phyloP scores from a whole-genome alignment of 306 rosid species.

The Prunus campanulata region DNA sequence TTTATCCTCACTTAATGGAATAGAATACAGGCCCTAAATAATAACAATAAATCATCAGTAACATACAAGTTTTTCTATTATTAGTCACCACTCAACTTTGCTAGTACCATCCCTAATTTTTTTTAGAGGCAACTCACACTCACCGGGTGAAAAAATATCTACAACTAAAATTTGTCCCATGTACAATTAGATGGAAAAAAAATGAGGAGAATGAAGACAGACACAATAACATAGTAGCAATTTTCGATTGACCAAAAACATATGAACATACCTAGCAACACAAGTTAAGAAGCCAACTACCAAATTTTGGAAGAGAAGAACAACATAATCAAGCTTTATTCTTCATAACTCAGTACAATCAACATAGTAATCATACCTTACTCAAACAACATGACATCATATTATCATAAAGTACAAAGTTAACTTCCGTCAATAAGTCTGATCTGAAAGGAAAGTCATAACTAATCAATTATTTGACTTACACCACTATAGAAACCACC shows the following conservation, averaged over 20 bases:
- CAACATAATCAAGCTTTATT: not conserved
- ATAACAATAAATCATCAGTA: not conserved
- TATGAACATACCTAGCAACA: not conserved
- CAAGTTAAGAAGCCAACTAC: not conserved
- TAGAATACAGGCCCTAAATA: not conserved
- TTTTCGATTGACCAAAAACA: not conserved
- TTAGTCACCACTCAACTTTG: not conserved
- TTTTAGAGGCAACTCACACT: not conserved
- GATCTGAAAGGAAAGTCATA: not conserved
- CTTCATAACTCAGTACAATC: not conserved
- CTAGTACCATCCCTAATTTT: not conserved
- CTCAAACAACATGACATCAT: slow-evolving; percentile 7
- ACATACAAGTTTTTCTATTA: not conserved
- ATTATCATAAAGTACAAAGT: slow-evolving; percentile 2
- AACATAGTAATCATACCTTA: slow-evolving; percentile 6
- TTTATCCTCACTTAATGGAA: not conserved
- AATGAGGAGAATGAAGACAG: not conserved
- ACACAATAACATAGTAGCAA: not conserved
- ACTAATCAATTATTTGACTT: not conserved
- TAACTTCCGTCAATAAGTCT: slow-evolving; percentile 5
- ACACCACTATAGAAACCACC: not conserved
- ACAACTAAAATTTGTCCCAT: not conserved
- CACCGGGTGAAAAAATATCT: not conserved
- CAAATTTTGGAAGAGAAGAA: not conserved
- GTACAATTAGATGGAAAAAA: not conserved